Percentiles rank a stretch among this genome's conserved stretches.
Conservation (phyloP, 2,329 filamentous ascomycete genomes). For the Monosporascus ibericus region DNA sequence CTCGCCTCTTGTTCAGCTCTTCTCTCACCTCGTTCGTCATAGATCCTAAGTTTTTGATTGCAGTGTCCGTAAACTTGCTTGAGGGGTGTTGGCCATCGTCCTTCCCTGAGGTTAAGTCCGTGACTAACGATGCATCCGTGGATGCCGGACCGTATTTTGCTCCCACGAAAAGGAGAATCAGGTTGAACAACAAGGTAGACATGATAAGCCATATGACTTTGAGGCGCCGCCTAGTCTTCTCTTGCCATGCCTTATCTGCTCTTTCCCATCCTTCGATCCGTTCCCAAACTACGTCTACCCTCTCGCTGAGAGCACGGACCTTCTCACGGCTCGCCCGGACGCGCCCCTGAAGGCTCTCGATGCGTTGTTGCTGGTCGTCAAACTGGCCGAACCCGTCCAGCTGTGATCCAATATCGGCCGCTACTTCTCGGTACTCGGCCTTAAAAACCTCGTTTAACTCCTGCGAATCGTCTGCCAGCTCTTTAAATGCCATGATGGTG, state of each 20-base stretch:
- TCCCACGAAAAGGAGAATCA: slow-evolving; percentile 37
- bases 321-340: slow-evolving; percentile 54
- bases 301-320: slow-evolving; percentile 52
- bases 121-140: slow-evolving; percentile 6
- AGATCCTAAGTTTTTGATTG: slow-evolving; percentile 14
- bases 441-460: slow-evolving; percentile 54
- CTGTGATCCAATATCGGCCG: slow-evolving; percentile 54
- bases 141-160: slow-evolving; percentile 26
- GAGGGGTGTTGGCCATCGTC: slow-evolving; percentile 4
- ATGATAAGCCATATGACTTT: slow-evolving; percentile 58
- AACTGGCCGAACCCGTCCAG: slow-evolving; percentile 58
- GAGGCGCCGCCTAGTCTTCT: slow-evolving; percentile 57
- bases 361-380: slow-evolving; percentile 56
- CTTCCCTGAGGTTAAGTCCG: slow-evolving; percentile 6
- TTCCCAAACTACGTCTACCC: slow-evolving; percentile 58
- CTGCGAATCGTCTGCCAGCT: slow-evolving; percentile 57
- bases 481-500: slow-evolving; percentile 59
- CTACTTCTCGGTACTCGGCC: slow-evolving; percentile 51
- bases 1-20: slow-evolving; percentile 18
- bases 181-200: slow-evolving; percentile 39
- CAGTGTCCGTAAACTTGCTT: slow-evolving; percentile 10
- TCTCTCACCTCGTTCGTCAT: slow-evolving; percentile 23
- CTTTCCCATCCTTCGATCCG: slow-evolving; percentile 63
- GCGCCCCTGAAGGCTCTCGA: slow-evolving; percentile 55
- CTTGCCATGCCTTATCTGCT: slow-evolving; percentile 61